phyloP scores from a whole-genome alignment of 2,329 filamentous ascomycete species.

The Clonostachys byssicola region DNA sequence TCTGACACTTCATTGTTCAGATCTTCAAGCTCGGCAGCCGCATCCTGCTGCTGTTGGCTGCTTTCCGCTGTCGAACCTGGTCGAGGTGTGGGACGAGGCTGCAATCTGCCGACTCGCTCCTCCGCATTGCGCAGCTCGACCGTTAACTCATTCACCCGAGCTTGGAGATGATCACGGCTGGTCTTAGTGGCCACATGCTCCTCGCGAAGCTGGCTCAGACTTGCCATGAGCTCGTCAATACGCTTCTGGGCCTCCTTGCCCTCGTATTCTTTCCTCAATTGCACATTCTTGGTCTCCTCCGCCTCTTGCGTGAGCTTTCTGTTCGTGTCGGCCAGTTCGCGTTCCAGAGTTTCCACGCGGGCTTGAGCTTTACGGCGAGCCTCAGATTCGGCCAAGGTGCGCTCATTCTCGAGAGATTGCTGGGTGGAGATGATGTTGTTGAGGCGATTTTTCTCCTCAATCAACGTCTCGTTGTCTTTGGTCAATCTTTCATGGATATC shows the following conservation, averaged over 20 bases:
- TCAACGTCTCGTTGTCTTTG: slow-evolving; percentile 81
- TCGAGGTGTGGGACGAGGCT: slow-evolving; percentile 70
- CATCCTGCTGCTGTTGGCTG: slow-evolving; percentile 40
- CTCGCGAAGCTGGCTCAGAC: slow-evolving; percentile 75
- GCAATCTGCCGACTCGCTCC: slow-evolving; percentile 77
- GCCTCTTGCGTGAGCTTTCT: slow-evolving; percentile 78
- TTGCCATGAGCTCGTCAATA: slow-evolving; percentile 85
- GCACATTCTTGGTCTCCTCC: slow-evolving; percentile 79
- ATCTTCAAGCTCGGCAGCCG: slow-evolving; percentile 68
- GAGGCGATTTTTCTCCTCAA: slow-evolving; percentile 79
- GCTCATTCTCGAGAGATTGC: slow-evolving; percentile 88
- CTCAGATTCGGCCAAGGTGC: slow-evolving; percentile 80
- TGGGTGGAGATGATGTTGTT: slow-evolving; percentile 80
- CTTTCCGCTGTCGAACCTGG: slow-evolving; percentile 37
- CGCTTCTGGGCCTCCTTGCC: slow-evolving; percentile 83
- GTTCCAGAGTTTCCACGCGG: slow-evolving; percentile 74
- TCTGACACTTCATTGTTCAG: slow-evolving; percentile 80
- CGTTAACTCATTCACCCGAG: slow-evolving; percentile 81
- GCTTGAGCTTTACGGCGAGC: slow-evolving; percentile 73
- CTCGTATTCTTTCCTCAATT: slow-evolving; percentile 86
- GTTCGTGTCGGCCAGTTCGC: slow-evolving; percentile 73
- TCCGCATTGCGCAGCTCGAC: slow-evolving; percentile 87
- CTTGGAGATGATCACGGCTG: slow-evolving; percentile 82
- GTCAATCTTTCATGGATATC: slow-evolving; percentile 84
- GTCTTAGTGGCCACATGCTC: slow-evolving; percentile 85